Evolutionary conservation across 495 filamentous ascomycete genomes (phyloP), one percentile per base, ranked within the genome.

Genomic region (Elasticomyces elasticus): DNA sequence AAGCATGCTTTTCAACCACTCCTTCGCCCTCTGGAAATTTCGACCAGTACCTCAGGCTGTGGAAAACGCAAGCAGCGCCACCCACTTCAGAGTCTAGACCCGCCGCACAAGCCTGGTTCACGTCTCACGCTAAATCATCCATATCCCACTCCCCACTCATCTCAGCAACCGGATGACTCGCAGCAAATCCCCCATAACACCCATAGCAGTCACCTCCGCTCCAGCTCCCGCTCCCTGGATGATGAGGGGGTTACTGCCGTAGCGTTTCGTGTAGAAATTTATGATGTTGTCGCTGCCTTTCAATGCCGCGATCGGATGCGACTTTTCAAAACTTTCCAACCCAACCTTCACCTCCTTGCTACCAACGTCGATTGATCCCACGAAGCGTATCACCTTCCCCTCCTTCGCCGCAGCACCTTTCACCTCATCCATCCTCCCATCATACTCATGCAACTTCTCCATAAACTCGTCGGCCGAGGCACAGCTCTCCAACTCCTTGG

Each of bases 211-310:
- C 31, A 96, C 89, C 25, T 95, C 91, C 38, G 85, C 89, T 61
- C 92, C 92, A 49, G 92, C 92, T 49, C 74, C 92, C 33, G 89
- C 90, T 54, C 92, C 92, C 75, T 95, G 89, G 45, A 98, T 81
- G 65, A 96, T 92, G 51, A 96, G 71, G 12, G 92, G 87, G 67
- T 89, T 94, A 54, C 73, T 74, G 35, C 87, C 88, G 66, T 98
- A 97, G 62, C 92, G 79, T 74, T 90, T 84, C 41, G 92, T 96
- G 70, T 92, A 94, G 76, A 98, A 95, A 76, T 82, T 92, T 64
- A 98, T 92, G 65, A 96, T 91, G 73, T 97, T 97, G 66, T 95
- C 92, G 69, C 89, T 95, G 33, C 92, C 92, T 76, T 94, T 94
- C 52, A 97, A 73, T 31, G 85, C 85, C 26, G 91, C 92, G 69